phyloP scores from a whole-genome alignment of 2,329 filamentous ascomycete species.

The Salinomyces thailandicus region DNA sequence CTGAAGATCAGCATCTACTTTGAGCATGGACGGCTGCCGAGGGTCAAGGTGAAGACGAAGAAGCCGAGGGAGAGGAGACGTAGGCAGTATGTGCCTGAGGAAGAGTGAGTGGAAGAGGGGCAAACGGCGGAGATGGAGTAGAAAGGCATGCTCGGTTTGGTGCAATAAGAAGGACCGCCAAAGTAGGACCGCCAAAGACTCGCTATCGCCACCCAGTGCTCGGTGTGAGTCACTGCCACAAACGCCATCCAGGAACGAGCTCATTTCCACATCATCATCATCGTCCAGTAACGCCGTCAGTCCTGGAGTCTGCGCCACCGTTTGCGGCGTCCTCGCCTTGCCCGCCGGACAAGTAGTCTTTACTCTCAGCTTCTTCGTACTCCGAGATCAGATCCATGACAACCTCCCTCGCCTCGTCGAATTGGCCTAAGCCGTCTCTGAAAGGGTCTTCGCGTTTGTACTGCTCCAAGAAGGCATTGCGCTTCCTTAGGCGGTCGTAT shows the following conservation, averaged over 20 bases:
- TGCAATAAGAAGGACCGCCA: too few species aligned
- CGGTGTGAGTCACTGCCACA: too few species aligned
- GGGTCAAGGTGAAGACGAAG: conserved; percentile 15
- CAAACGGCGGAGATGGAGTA: neutral
- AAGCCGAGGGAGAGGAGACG: conserved; percentile 1
- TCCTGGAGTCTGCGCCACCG: conserved; percentile 23
- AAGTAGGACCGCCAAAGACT: too few species aligned
- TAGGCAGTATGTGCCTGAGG: neutral
- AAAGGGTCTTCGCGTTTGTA: conserved; percentile 97
- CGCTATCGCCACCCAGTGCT: too few species aligned
- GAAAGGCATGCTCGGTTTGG: too few species aligned
- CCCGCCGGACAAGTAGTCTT: conserved; percentile 71
- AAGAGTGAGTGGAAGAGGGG: neutral
- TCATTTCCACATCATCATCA: conserved; percentile 1
- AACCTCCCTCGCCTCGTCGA: conserved; percentile 87
- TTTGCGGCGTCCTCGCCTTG: conserved; percentile 17
- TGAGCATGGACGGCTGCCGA: conserved; percentile 17
- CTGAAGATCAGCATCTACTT: conserved; percentile 23
- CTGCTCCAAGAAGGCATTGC: conserved; percentile 89
- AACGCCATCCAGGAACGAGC: too few species aligned
- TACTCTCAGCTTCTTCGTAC: conserved; percentile 89
- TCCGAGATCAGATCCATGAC: conserved; percentile 84
- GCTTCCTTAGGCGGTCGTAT: conserved; percentile 89
- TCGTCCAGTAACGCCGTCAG: conserved; percentile 37
- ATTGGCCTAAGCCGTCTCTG: conserved; percentile 81